Conservation (phyloP, 202 grass and related monocot genomes). For the Zizania palustris region DNA sequence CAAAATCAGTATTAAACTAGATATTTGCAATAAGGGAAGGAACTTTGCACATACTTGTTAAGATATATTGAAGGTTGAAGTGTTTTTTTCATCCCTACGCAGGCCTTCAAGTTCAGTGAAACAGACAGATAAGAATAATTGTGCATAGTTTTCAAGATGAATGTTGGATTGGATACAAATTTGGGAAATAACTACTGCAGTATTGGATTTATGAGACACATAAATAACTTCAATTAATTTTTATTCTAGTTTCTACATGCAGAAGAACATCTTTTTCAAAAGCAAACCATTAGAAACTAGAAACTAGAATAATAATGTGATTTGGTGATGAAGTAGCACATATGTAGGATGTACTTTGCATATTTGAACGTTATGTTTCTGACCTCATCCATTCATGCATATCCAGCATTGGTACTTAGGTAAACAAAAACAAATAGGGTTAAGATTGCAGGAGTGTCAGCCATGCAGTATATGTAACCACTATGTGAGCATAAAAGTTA, state of each 20-base stretch:
- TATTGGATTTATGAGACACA: background rate
- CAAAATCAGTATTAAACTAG: slow-evolving; percentile 12
- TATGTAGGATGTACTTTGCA: slow-evolving; percentile 20
- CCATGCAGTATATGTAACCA: slow-evolving; percentile 16
- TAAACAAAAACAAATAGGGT: slow-evolving; percentile 1
- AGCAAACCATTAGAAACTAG: slow-evolving; percentile 23
- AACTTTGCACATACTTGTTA: slow-evolving; percentile 79
- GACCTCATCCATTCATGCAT: slow-evolving; percentile 3
- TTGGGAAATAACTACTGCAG: slow-evolving; percentile 3
- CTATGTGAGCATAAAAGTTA: slow-evolving; percentile 1
- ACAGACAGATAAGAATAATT: slow-evolving; percentile 37
- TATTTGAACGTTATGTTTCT: slow-evolving; percentile 13
- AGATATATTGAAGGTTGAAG: slow-evolving; percentile 93
- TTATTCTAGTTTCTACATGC: background rate
- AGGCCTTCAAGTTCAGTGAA: slow-evolving; percentile 68
- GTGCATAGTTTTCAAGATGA: background rate
- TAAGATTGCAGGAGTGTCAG: slow-evolving; percentile 8
- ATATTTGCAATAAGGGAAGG: slow-evolving; percentile 26
- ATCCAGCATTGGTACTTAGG: slow-evolving; percentile 14
- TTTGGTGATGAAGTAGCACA: background rate
- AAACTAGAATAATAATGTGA: slow-evolving; percentile 3
- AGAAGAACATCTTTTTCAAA: background rate
- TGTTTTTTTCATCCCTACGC: slow-evolving; percentile 84
- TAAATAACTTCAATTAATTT: slow-evolving; percentile 6
- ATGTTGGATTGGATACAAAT: slow-evolving; percentile 17